Conservation (phyloP, 2,329 filamentous ascomycete genomes). For the Colletotrichum tanaceti region DNA sequence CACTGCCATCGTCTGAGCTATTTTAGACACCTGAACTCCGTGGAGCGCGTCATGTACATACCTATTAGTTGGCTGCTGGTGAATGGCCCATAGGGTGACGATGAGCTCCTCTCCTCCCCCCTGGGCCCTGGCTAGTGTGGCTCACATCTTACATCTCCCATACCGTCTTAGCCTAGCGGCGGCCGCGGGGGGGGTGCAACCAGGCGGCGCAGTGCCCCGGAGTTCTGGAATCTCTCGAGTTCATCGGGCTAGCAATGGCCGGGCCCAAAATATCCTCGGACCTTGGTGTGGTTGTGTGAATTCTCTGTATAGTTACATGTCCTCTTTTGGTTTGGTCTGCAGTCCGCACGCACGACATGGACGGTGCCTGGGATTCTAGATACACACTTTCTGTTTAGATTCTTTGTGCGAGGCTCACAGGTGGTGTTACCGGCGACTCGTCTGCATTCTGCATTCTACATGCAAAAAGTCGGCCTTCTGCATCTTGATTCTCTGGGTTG, state of each 20-base stretch:
- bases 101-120: no score
- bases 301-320: no score
- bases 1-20: neutral
- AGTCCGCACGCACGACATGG: neutral
- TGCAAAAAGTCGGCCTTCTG: neutral
- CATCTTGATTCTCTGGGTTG: neutral
- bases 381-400: neutral
- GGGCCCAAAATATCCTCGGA: neutral
- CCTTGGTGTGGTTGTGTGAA: neutral
- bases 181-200: neutral
- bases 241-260: neutral
- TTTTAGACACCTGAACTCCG: neutral
- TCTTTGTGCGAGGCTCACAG: no score
- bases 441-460: neutral
- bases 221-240: neutral
- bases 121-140: slow-evolving; percentile 5
- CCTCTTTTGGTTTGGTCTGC: neutral
- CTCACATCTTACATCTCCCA: neutral
- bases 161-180: neutral
- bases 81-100: no score
- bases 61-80: no score
- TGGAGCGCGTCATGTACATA: neutral
- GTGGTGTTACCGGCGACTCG: no score
- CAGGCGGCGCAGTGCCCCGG: neutral
- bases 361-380: neutral